A percentile compares a stretch with the other conserved stretches of the same genome.
Conservation (phyloP, 2,329 filamentous ascomycete species). For the Tolypocladium nubicola region DNA sequence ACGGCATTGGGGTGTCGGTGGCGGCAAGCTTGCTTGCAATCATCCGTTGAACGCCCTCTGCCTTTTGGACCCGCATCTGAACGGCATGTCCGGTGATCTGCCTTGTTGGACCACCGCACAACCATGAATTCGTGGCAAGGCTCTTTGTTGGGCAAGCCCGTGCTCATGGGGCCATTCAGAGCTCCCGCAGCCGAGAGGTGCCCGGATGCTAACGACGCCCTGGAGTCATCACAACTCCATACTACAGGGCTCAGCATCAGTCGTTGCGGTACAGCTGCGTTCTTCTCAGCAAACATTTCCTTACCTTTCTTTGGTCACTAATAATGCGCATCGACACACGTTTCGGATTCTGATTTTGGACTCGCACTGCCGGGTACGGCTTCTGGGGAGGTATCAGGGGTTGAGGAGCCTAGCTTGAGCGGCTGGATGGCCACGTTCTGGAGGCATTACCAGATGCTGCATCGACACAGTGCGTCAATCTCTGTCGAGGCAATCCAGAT, state of each 20-base stretch:
- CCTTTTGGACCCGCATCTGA: constrained; percentile 17
- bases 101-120: constrained; percentile 7
- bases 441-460: background rate
- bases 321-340: constrained; percentile 6
- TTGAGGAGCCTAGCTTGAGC: constrained; percentile 1
- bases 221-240: background rate
- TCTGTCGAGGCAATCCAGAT: background rate
- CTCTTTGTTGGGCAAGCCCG: background rate
- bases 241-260: constrained; percentile 9
- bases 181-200: constrained; percentile 3
- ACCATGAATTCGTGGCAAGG: background rate
- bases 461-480: background rate
- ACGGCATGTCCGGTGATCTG: constrained; percentile 29
- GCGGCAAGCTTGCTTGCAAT: constrained; percentile 2
- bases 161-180: constrained; percentile 1
- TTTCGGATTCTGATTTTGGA: constrained; percentile 12
- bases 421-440: background rate
- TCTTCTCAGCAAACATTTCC: constrained; percentile 15
- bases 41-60: constrained; percentile 4
- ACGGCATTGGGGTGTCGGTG: constrained; percentile 7
- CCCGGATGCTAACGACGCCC: constrained; percentile 2
- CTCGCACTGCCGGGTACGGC: constrained; percentile 14
- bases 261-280: constrained; percentile 29
- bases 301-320: constrained; percentile 18
- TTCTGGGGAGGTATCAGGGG: constrained; percentile 25